Percentiles rank a stretch among this genome's conserved stretches.
Conservation (phyloP, 176 grass and related monocot genomes). For the Raddia distichophylla region DNA sequence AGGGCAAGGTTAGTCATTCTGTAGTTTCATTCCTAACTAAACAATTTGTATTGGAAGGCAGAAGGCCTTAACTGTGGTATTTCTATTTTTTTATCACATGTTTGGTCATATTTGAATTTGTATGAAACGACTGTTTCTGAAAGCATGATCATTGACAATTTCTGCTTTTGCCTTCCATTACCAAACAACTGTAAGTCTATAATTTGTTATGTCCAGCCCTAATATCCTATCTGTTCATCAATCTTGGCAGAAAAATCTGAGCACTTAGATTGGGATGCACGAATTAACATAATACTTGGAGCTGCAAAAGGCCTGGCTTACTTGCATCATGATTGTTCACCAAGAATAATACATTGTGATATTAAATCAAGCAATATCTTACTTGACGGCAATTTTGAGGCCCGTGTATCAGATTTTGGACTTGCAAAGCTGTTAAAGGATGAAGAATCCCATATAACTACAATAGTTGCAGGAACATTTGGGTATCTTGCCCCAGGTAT, state of each 20-base stretch:
- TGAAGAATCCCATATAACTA: conserved; percentile 98
- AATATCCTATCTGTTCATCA: conserved; percentile 18
- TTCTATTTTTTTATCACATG: conserved; percentile 12
- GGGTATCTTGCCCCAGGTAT: conserved; percentile 99
- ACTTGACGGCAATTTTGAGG: conserved; percentile 89
- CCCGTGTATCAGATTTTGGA: conserved; percentile 97
- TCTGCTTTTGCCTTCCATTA: not conserved
- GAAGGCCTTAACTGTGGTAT: not conserved
- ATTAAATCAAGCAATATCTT: conserved; percentile 99
- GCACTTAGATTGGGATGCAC: conserved; percentile 90
- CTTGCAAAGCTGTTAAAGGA: conserved; percentile 95
- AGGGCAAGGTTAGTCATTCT: not conserved
- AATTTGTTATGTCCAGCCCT: conserved; percentile 20
- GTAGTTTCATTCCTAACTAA: conserved; percentile 12
- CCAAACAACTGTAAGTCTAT: not conserved
- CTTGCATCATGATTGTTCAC: conserved; percentile 95
- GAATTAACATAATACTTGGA: conserved; percentile 93
- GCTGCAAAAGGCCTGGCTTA: conserved; percentile 96
- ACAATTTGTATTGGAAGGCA: not conserved
- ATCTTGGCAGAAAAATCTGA: conserved; percentile 80
- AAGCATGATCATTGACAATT: not conserved
- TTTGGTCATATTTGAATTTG: not conserved
- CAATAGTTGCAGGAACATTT: conserved; percentile 99
- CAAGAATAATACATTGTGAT: conserved; percentile 98
- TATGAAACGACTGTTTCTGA: not conserved